Conservation (phyloP, 768 basidiomycete genomes). For the Heimioporus sp. region DNA sequence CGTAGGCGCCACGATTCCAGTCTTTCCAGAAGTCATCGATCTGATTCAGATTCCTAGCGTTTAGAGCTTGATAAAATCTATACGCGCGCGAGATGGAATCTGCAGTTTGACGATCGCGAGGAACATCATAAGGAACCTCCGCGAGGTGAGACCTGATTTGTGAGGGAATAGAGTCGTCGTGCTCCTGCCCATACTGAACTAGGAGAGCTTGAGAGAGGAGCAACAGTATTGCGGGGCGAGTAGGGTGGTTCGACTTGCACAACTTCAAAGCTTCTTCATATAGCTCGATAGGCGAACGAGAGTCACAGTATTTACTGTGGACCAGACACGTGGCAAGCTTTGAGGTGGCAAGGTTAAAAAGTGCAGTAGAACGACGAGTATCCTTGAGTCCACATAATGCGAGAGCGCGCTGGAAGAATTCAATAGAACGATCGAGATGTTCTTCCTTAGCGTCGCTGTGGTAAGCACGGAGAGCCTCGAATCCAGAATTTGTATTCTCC, state of each 20-base stretch:
- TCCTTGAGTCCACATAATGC: background rate
- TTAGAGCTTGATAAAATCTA: background rate
- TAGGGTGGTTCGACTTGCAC: background rate
- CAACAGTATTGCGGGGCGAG: slow-evolving; percentile 6
- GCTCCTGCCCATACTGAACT: background rate
- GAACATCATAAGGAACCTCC: background rate
- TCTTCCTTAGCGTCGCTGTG: background rate
- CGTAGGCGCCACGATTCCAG: background rate
- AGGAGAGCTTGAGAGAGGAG: slow-evolving; percentile 9
- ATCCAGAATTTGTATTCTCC: slow-evolving; percentile 1
- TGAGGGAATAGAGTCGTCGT: background rate
- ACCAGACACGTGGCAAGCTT: background rate
- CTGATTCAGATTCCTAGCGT: background rate
- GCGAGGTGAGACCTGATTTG: background rate
- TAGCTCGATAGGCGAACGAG: background rate
- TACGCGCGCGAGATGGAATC: background rate
- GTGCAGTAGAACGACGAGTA: slow-evolving; percentile 1
- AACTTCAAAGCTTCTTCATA: slow-evolving; percentile 6
- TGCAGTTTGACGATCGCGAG: background rate
- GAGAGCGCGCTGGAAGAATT: slow-evolving; percentile 3
- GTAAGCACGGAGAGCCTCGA: background rate
- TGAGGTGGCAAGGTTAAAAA: slow-evolving; percentile 15
- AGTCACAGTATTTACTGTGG: background rate
- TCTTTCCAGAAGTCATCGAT: background rate
- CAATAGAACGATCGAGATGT: background rate